Evolutionary conservation across 257 asterid species (phyloP).

Genomic region (Nicotiana obtusifolia): DNA sequence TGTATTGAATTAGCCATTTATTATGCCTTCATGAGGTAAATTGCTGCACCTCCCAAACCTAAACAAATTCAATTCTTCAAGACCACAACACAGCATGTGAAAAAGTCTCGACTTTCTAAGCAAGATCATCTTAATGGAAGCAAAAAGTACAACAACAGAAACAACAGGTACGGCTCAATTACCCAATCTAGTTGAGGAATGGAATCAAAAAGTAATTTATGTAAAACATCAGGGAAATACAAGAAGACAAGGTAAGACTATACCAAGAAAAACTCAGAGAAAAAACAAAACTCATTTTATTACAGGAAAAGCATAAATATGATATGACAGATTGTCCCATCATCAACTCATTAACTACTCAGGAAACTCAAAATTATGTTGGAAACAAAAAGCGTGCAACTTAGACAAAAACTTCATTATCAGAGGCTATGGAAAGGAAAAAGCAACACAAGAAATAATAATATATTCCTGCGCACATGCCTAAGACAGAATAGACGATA

Average conservation of each 20-base stretch:
- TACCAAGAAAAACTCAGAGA: neutral
- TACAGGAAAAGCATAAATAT: neutral
- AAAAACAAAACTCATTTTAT: neutral
- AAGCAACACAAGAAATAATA: neutral
- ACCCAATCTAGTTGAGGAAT: neutral
- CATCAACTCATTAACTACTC: neutral
- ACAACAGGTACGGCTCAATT: neutral
- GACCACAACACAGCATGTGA: neutral
- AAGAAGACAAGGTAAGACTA: neutral
- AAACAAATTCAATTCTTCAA: neutral
- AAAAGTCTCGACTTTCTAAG: neutral
- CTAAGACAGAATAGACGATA: neutral
- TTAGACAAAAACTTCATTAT: neutral
- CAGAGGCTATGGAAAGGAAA: neutral
- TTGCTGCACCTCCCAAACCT: neutral
- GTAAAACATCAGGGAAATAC: neutral
- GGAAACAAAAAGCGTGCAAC: neutral
- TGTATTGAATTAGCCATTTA: neutral
- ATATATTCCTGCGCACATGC: neutral
- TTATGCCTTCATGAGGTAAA: neutral
- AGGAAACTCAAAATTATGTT: neutral
- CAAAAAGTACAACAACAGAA: neutral
- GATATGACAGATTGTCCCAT: no score
- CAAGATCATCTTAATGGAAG: neutral
- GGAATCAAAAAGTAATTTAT: neutral